phyloP scores from a whole-genome alignment of 2,329 filamentous ascomycete species.

The Uncinocarpus reesii region DNA sequence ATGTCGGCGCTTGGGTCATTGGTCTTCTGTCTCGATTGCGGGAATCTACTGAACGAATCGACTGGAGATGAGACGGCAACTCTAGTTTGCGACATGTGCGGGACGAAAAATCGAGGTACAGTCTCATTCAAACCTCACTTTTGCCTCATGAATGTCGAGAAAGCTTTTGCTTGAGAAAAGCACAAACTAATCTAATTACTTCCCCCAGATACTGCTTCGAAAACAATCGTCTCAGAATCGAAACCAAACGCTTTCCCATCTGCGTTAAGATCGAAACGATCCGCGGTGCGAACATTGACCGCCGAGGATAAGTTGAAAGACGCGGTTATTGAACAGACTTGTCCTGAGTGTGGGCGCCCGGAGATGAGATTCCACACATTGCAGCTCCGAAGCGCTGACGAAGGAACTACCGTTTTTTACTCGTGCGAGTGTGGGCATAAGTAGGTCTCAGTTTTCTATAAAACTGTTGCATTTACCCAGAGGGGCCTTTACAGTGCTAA shows the following conservation, averaged over 20 bases:
- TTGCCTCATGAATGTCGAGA: not conserved
- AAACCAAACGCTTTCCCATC: constrained; percentile 88
- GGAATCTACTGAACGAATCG: constrained; percentile 74
- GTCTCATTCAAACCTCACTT: not conserved
- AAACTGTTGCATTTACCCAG: not conserved
- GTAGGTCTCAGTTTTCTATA: constrained; percentile 41
- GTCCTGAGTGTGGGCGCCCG: constrained; percentile 67
- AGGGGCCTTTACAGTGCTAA: not conserved
- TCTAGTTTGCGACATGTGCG: constrained; percentile 76
- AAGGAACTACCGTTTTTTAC: constrained; percentile 88
- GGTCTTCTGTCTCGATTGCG: constrained; percentile 87
- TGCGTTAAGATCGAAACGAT: constrained; percentile 70
- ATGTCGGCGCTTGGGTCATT: constrained; percentile 89
- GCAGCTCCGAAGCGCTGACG: constrained; percentile 84
- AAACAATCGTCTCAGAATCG: constrained; percentile 69
- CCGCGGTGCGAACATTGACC: constrained; percentile 72
- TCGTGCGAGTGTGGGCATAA: constrained; percentile 77
- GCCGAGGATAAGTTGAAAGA: constrained; percentile 67
- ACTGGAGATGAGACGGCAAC: constrained; percentile 65
- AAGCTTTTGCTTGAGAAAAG: not conserved
- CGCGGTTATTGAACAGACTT: constrained; percentile 57
- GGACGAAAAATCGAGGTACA: constrained; percentile 69
- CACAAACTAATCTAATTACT: constrained; percentile 14
- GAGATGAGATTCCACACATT: constrained; percentile 78
- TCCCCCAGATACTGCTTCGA: constrained; percentile 57